Evolutionary conservation across 2,329 filamentous ascomycete genomes (phyloP).

Genomic region (Seiridium cupressi): DNA sequence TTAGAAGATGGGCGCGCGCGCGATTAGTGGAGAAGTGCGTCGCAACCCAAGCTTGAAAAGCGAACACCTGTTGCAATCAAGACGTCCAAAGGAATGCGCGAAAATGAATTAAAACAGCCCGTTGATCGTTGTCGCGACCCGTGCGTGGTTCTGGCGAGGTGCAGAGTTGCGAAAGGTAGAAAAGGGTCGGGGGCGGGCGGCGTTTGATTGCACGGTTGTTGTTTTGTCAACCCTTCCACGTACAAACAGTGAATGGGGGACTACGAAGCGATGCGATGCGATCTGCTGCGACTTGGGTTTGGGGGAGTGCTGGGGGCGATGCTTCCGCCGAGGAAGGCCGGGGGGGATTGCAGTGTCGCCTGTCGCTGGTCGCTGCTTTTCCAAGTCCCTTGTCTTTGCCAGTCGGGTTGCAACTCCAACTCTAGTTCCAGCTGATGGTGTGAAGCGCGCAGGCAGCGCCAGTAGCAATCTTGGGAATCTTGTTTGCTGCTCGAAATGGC

Average conservation of each 20-base stretch:
- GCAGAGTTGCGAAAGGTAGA: slow-evolving; percentile 12
- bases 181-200: slow-evolving; percentile 1
- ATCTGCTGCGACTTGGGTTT: slow-evolving; percentile 5
- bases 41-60: slow-evolving; percentile 1
- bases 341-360: background rate
- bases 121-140: slow-evolving; percentile 4
- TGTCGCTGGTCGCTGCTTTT: background rate
- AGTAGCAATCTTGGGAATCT: background rate
- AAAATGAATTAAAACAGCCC: slow-evolving; percentile 1
- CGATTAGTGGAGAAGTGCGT: slow-evolving; percentile 10
- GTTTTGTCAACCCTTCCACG: slow-evolving; percentile 6
- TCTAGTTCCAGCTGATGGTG: slow-evolving; percentile 2
- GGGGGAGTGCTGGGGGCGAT: slow-evolving; percentile 3
- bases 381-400: background rate
- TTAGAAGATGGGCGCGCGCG: slow-evolving; percentile 13
- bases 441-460: slow-evolving; percentile 1
- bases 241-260: background rate
- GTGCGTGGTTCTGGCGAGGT: slow-evolving; percentile 5
- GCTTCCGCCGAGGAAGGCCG: background rate
- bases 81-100: slow-evolving; percentile 12
- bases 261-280: slow-evolving; percentile 13
- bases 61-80: background rate
- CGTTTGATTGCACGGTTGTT: slow-evolving; percentile 13
- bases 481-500: background rate
- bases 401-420: background rate